phyloP scores from a whole-genome alignment of 2,329 filamentous ascomycete genomes.

The Pleoardoris graminearum region DNA sequence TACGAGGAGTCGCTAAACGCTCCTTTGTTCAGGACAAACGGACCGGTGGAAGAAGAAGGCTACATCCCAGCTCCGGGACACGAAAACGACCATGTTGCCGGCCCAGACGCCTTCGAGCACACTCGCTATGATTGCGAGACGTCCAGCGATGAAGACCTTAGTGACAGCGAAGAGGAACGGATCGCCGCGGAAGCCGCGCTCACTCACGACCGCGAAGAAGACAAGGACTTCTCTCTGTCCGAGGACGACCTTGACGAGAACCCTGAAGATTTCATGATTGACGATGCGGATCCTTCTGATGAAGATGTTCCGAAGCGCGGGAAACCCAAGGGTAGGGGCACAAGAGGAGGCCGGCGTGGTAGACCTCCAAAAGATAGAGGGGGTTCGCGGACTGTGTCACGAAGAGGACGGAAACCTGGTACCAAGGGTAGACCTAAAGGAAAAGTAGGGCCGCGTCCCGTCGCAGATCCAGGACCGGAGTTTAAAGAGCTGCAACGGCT shows the following conservation, averaged over 20 bases:
- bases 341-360: constrained; percentile 29
- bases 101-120: constrained; percentile 23
- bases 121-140: constrained; percentile 27
- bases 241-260: constrained; percentile 36
- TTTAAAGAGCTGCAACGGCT: constrained; percentile 69
- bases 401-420: constrained; percentile 27
- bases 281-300: constrained; percentile 33
- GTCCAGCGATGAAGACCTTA: constrained; percentile 28
- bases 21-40: constrained; percentile 25
- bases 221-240: constrained; percentile 41
- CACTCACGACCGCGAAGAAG: constrained; percentile 36
- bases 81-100: constrained; percentile 38
- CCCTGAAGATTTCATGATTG: constrained; percentile 36
- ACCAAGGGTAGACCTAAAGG: constrained; percentile 35
- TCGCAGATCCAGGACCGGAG: constrained; percentile 69
- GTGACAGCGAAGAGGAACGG: constrained; percentile 33
- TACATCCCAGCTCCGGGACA: constrained; percentile 44
- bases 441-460: constrained; percentile 54
- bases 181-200: constrained; percentile 32
- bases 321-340: constrained; percentile 18
- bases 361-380: constrained; percentile 31
- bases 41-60: constrained; percentile 45
- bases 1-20: constrained; percentile 30
- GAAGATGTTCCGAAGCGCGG: constrained; percentile 25
- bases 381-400: constrained; percentile 21